Evolutionary conservation across 495 filamentous ascomycete species (phyloP), one percentile per base, ranked within the genome.

Genomic region (Tuber indicum): DNA sequence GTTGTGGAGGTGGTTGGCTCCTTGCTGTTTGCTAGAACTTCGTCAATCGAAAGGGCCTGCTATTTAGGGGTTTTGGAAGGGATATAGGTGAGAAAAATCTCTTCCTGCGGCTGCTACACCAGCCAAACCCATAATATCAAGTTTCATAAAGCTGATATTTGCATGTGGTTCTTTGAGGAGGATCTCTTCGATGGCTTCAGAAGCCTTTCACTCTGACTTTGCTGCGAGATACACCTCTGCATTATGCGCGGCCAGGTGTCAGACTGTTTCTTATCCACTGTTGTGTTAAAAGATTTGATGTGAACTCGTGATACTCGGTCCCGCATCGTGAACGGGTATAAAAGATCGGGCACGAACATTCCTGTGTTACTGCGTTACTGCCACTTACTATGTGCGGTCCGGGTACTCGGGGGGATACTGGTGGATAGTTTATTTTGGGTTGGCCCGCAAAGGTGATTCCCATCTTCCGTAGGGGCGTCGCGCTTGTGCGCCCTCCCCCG

Each of bases 191-290:
- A 81, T 79, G 17, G 81, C 81, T 52, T 74, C 72, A 32, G 58
- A 74, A 32, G 79, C 79, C 52, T 82, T 81, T 12, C 21, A 41
- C 52, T 83, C 81, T 44, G 82, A 86, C 47, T 88, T 88, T 32
- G 86, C 85, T n/a, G 87, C 86, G 39, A 89, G 78, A 80, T 88
- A 89, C 58, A 90, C 86, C 3, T 83, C 87, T 47, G 85, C 89
- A 74, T 87, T 85, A 70, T 85, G 84, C 42, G 80, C 77, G 76
- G 86, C 87, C 9, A 88, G 85, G 41, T 87, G 84, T 72, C 75
- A 83, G 45, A 85, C 84, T 21, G 88, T 83, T 77, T 88, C 86
- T 75, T 84, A 83, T 62, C 88, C 87, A 39, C 71, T 74, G 41
- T 16, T 23, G 43, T 32, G 10, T 62, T 5, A 4, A 32, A 16